These are phyloP conservation scores for Starmera dryadoides DNA, from an alignment of 805 yeast species.

Conservation along the genomic window DNA sequence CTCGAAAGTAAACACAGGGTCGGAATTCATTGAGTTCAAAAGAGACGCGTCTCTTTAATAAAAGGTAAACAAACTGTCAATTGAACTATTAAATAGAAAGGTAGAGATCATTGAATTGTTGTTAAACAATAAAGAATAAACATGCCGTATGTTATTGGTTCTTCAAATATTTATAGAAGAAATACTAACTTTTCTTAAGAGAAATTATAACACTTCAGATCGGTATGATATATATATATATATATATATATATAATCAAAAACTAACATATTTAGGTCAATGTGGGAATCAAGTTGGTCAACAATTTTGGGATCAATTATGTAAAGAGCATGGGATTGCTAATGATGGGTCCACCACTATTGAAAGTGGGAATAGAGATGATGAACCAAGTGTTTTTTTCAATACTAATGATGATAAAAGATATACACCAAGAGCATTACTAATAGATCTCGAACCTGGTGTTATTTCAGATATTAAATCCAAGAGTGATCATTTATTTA, in stretches of 20 bases:
- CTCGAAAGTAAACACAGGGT: no score
- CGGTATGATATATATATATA: conserved; percentile 31
- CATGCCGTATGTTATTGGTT: background rate
- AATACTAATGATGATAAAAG: conserved; percentile 65
- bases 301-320: conserved; percentile 86
- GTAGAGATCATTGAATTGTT: no score
- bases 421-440: conserved; percentile 81
- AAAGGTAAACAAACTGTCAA: no score
- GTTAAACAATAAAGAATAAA: background rate
- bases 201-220: conserved; percentile 68
- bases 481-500: conserved; percentile 56
- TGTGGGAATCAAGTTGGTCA: conserved; percentile 96
- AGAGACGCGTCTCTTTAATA: no score
- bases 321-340: conserved; percentile 77
- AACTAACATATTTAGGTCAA: conserved; percentile 45
- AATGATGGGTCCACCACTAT: conserved; percentile 24
- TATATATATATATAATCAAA: background rate
- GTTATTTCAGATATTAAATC: conserved; percentile 62
- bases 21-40: no score
- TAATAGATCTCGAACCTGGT: conserved; percentile 86
- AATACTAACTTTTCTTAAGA: conserved; percentile 19
- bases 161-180: background rate
- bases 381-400: conserved; percentile 80
- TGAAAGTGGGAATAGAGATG: conserved; percentile 35
- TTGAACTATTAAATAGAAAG: no score